Evolutionary conservation across 2,329 filamentous ascomycete genomes (phyloP).

Genomic region (Paramyrothecium sp.): DNA sequence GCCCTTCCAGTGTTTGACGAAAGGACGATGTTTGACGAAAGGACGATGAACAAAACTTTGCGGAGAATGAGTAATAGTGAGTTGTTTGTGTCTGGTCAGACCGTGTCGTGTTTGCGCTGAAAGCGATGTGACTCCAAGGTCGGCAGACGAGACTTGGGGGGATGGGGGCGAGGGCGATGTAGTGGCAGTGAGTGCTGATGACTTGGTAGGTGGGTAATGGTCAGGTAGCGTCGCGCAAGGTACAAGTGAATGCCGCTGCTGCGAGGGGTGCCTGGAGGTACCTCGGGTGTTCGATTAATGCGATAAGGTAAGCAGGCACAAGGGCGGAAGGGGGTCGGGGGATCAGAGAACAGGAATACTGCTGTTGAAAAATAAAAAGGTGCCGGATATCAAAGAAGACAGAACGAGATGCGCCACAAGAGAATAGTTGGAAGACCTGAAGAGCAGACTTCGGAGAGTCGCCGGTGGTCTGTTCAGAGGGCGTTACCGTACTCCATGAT

Average conservation of each 20-base stretch:
- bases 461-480: conserved; percentile 49
- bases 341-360: no score
- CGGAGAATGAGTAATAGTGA: conserved; percentile 1
- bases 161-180: no score
- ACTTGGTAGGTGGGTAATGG: no score
- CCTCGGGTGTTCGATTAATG: conserved; percentile 9
- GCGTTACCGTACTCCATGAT: conserved; percentile 53
- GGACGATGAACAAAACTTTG: background rate
- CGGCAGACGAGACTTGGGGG: no score
- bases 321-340: no score
- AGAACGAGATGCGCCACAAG: conserved; percentile 20
- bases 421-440: conserved; percentile 24
- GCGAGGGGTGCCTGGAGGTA: conserved; percentile 7
- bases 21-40: no score
- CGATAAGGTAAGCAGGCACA: no score
- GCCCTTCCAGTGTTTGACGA: no score
- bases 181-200: no score
- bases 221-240: conserved; percentile 29
- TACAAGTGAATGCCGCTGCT: conserved; percentile 52
- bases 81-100: background rate
- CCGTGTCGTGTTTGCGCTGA: background rate
- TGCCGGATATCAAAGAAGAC: conserved; percentile 2
- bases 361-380: conserved; percentile 2
- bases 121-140: background rate
- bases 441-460: conserved; percentile 56